Evolutionary conservation across 306 rosid species (phyloP).

Genomic region (Delonix regia): DNA sequence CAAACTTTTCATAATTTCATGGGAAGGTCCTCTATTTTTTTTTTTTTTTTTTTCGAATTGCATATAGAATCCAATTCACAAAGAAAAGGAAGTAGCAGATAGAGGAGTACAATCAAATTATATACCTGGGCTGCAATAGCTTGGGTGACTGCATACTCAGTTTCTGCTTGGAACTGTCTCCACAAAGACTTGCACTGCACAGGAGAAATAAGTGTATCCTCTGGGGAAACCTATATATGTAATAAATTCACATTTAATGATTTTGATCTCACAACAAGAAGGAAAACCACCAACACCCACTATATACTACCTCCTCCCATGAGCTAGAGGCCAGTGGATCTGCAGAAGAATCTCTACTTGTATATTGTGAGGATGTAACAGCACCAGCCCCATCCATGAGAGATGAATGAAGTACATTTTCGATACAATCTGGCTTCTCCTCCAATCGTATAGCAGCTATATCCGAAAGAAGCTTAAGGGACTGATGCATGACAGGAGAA

Average conservation of each 20-base stretch:
- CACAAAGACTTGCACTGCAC: conserved; percentile 89
- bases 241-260: conserved; percentile 18
- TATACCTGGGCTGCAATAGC: conserved; percentile 89
- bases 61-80: background rate
- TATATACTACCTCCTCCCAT: conserved; percentile 82
- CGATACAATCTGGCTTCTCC: conserved; percentile 76
- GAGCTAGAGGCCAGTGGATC: conserved; percentile 87
- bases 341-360: conserved; percentile 42
- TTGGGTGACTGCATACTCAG: conserved; percentile 76
- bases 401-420: conserved; percentile 52
- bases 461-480: conserved; percentile 75
- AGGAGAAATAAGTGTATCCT: conserved; percentile 70
- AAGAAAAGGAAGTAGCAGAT: conserved; percentile 4
- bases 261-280: conserved; percentile 25
- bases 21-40: conserved; percentile 14
- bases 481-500: conserved; percentile 51
- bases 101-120: conserved; percentile 9
- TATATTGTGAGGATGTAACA: conserved; percentile 51
- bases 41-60: conserved; percentile 5
- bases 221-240: conserved; percentile 60
- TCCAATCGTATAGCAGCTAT: conserved; percentile 88
- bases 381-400: conserved; percentile 58
- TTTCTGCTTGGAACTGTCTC: conserved; percentile 86
- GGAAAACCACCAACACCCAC: conserved; percentile 34
- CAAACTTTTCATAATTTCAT: background rate